Evolutionary conservation across 768 basidiomycete genomes (phyloP).

Genomic region (Boletus patriciae): DNA sequence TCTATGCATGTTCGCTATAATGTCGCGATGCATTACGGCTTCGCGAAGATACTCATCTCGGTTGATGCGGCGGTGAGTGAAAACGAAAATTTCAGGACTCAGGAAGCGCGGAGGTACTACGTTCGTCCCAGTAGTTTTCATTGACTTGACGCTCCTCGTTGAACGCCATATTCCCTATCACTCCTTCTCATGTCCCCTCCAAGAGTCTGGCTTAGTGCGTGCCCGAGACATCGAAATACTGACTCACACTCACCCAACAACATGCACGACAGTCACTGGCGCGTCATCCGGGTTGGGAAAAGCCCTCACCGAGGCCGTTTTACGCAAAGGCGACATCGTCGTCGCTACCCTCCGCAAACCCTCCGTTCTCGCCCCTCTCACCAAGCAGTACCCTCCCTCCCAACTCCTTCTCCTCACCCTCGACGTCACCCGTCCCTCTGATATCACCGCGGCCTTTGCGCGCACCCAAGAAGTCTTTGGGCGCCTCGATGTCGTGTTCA

Average conservation of each 20-base stretch:
- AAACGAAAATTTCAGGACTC: too few species aligned
- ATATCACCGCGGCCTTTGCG: constrained; percentile 36
- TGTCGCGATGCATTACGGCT: too few species aligned
- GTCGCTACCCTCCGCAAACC: constrained; percentile 44
- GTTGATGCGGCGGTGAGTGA: too few species aligned
- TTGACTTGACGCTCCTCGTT: too few species aligned
- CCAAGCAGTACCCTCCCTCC: constrained; percentile 21
- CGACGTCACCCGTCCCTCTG: constrained; percentile 35
- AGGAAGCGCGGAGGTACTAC: too few species aligned
- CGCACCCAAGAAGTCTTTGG: constrained; percentile 34
- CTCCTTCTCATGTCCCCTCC: not conserved
- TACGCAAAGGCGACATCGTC: constrained; percentile 37
- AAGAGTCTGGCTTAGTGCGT: constrained; percentile 9
- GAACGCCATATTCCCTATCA: too few species aligned
- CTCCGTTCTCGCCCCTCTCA: constrained; percentile 25
- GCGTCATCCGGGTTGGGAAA: constrained; percentile 38
- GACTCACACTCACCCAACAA: too few species aligned
- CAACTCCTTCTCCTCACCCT: constrained; percentile 37
- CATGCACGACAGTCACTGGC: too few species aligned
- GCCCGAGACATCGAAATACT: not conserved
- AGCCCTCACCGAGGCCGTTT: constrained; percentile 30
- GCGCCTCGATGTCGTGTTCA: constrained; percentile 43
- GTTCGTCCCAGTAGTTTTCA: too few species aligned
- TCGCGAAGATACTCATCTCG: too few species aligned
- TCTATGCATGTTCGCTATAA: too few species aligned